Conservation (phyloP, 2,329 filamentous ascomycete genomes). For the Chrysoporthe deuterocubensis region DNA sequence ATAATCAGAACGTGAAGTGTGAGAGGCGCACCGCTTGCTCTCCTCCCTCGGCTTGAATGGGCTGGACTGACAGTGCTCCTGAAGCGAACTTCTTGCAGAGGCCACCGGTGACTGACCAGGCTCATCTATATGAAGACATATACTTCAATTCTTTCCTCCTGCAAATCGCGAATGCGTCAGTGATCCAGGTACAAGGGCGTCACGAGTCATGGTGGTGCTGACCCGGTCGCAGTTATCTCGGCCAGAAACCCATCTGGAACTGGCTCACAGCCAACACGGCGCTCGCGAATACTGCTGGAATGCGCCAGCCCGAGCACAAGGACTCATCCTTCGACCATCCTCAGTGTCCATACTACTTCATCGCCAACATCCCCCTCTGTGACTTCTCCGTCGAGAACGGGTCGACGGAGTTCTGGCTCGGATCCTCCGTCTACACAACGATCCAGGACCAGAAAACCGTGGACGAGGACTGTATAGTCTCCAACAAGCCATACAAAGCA, state of each 20-base stretch:
- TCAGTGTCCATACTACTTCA: constrained; percentile 42
- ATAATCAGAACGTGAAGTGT: constrained; percentile 34
- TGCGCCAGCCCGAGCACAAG: constrained; percentile 45
- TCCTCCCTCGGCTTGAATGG: too few species aligned
- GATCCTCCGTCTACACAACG: constrained; percentile 41
- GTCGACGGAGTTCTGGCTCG: constrained; percentile 47
- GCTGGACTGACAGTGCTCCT: not conserved
- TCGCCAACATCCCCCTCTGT: constrained; percentile 45
- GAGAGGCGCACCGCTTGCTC: not conserved
- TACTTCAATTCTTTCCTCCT: constrained; percentile 48
- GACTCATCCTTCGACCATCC: constrained; percentile 43
- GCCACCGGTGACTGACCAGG: constrained; percentile 39
- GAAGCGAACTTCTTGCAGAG: constrained; percentile 45
- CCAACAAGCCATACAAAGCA: constrained; percentile 5
- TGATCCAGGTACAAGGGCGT: not conserved
- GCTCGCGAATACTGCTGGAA: constrained; percentile 39
- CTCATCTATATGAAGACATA: constrained; percentile 42
- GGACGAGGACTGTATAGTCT: constrained; percentile 23
- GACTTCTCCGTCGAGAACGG: constrained; percentile 41
- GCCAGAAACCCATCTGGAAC: constrained; percentile 44
- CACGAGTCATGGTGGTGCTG: not conserved
- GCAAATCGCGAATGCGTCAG: constrained; percentile 44
- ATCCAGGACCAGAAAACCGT: constrained; percentile 38
- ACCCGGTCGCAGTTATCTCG: constrained; percentile 41
- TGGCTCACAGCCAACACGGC: constrained; percentile 47